phyloP scores from a whole-genome alignment of 352 stramenopile species.

The Phytopythium boreale region DNA sequence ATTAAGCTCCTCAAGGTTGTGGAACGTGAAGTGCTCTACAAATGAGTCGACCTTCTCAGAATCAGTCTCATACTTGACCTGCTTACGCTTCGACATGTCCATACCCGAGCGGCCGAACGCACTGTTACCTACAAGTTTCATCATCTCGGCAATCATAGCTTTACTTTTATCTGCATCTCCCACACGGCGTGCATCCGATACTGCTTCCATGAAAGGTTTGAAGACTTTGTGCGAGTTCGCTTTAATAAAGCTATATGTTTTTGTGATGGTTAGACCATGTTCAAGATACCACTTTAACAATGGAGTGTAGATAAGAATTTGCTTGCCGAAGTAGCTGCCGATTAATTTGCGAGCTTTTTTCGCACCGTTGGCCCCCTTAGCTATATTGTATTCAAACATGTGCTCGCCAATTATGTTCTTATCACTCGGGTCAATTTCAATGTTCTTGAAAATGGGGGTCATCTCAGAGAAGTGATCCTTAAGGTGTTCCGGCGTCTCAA shows the following conservation, averaged over 20 bases:
- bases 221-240: constrained; percentile 10
- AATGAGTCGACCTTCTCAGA: too few species aligned
- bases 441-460: too few species aligned
- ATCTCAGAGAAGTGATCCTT: too few species aligned
- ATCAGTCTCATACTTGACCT: too few species aligned
- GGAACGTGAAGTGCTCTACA: too few species aligned
- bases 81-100: too few species aligned
- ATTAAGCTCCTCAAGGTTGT: constrained; percentile 12
- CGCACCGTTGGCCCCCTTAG: background rate
- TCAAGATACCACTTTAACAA: constrained; percentile 36
- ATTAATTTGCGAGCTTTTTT: constrained; percentile 21
- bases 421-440: too few species aligned
- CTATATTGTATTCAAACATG: constrained; percentile 27
- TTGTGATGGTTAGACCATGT: constrained; percentile 24
- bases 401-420: constrained; percentile 19
- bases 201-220: constrained; percentile 16
- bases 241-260: constrained; percentile 30
- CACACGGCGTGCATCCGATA: constrained; percentile 20
- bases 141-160: background rate
- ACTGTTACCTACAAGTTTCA: background rate
- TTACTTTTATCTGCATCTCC: constrained; percentile 24
- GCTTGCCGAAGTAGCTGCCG: constrained; percentile 29
- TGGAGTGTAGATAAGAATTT: constrained; percentile 33
- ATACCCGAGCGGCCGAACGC: constrained; percentile 12
- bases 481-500: too few species aligned